Evolutionary conservation across 177 flowering plant species (phyloP).

Genomic region (Vitis hybrid): DNA sequence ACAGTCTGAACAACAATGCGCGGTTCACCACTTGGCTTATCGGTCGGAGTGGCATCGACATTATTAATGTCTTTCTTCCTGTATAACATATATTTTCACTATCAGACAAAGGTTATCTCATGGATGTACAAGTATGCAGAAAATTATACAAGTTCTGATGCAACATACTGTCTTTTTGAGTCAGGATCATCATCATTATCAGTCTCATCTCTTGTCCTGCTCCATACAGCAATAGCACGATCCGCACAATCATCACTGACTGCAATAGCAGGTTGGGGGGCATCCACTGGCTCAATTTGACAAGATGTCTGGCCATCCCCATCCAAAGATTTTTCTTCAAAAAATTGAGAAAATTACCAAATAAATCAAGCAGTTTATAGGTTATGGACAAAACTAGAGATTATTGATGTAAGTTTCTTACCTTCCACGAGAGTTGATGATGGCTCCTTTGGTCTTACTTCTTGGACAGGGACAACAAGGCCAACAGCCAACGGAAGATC

Average conservation of each 20-base stretch:
- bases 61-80: slow-evolving; percentile 39
- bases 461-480: slow-evolving; percentile 22
- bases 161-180: slow-evolving; percentile 46
- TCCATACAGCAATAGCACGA: slow-evolving; percentile 11
- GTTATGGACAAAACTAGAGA: not conserved
- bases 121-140: not conserved
- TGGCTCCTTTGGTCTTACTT: slow-evolving; percentile 18
- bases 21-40: slow-evolving; percentile 35
- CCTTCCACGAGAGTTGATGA: slow-evolving; percentile 26
- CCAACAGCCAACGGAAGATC: slow-evolving; percentile 26
- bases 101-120: not conserved
- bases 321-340: slow-evolving; percentile 29
- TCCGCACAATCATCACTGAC: slow-evolving; percentile 19
- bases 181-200: slow-evolving; percentile 25
- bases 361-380: slow-evolving; percentile 6
- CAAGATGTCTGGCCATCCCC: slow-evolving; percentile 19
- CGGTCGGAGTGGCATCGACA: slow-evolving; percentile 20
- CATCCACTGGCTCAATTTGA: slow-evolving; percentile 13
- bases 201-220: slow-evolving; percentile 23
- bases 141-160: not conserved
- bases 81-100: slow-evolving; percentile 12
- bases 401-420: slow-evolving; percentile 11
- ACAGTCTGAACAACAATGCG: slow-evolving; percentile 50
- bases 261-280: slow-evolving; percentile 7
- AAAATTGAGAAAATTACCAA: slow-evolving; percentile 2